Evolutionary conservation across 2,329 filamentous ascomycete species (phyloP), one percentile per base, ranked within the genome.

Genomic region (Emericellopsis atlantica): DNA sequence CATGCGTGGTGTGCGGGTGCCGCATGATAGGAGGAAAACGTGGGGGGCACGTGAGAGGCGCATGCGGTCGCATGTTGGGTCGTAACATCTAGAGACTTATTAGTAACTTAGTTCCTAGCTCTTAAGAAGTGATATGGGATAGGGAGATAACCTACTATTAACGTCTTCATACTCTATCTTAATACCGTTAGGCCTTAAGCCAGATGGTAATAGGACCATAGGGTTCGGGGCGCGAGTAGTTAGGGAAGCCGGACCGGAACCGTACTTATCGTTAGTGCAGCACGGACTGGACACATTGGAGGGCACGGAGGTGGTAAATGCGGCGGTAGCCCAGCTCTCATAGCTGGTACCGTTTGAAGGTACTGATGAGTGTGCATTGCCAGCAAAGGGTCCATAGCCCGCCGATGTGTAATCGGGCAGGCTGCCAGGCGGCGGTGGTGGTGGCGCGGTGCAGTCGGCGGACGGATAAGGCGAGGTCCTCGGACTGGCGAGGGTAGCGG

Each of bases 261-360:
- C 60, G 51, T 69, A 70, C 39, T 73, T 69, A 39, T 72, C 67
- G 36, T 59, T 62, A 2, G 69, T 70, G 3, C 70, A 72, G 3
- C 67, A 64, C 15, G 70, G 70, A 51, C 69, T 74, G 16, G 70
- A 71, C 9, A 68, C 68, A 38, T 62, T 69, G 38, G 69, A 70
- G n/a, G 66, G 56, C 16, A 70, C 55, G 32, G 66, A 60, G 40
- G 62, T 63, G 21, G 66, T 26, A 10, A 10, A 56, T 6, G 70
- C 57, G 14, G 59, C 56, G 36, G 61, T 54, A 11, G 66, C 57
- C 69, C 69, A 73, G 22, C 61, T 54, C 45, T 70, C n/a, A n/a
- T n/a, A n/a, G n/a, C n/a, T n/a, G n/a, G n/a, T n/a, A n/a, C n/a
- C 68, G 24, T 51, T 64, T 67, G 38, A 65, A 57, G 31, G 64